A percentile compares a stretch with the other conserved stretches of the same genome.
These are phyloP conservation scores for Mycosphaerella arachidis DNA, from an alignment of 2,329 filamentous ascomycete species.

Conservation along the genomic window DNA sequence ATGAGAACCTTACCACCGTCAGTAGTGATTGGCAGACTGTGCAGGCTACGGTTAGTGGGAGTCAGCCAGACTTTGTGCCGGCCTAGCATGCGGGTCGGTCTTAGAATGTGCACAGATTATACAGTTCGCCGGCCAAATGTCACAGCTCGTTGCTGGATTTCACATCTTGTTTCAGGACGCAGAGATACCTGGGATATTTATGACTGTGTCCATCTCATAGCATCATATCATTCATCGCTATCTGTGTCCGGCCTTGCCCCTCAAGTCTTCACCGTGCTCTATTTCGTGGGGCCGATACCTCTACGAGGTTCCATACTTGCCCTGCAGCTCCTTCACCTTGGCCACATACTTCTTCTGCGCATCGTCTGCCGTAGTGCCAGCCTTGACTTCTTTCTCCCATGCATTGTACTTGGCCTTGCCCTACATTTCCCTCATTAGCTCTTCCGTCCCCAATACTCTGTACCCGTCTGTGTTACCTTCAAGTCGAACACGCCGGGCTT, in stretches of 20 bases:
- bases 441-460: not conserved
- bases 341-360: conserved; percentile 75
- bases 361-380: conserved; percentile 56
- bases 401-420: conserved; percentile 71
- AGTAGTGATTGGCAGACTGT: conserved; percentile 52
- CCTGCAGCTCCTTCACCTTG: conserved; percentile 68
- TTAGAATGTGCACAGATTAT: not conserved
- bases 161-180: not conserved
- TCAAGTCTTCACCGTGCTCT: not conserved
- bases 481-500: conserved; percentile 5
- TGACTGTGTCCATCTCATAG: not conserved
- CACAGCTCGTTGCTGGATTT: too few relatives aligned
- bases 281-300: not conserved
- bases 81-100: not conserved
- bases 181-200: not conserved
- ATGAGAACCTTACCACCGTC: conserved; percentile 79
- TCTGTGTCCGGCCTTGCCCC: not conserved
- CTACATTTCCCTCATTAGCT: conserved; percentile 13
- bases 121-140: too few relatives aligned
- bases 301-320: conserved; percentile 51
- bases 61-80: conserved; percentile 1
- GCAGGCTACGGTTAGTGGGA: conserved; percentile 16
- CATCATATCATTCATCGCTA: not conserved
- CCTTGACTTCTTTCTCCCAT: conserved; percentile 68
- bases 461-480: not conserved